Conservation (phyloP, 805 yeast genomes). For the Hagleromyces aurorensis region DNA sequence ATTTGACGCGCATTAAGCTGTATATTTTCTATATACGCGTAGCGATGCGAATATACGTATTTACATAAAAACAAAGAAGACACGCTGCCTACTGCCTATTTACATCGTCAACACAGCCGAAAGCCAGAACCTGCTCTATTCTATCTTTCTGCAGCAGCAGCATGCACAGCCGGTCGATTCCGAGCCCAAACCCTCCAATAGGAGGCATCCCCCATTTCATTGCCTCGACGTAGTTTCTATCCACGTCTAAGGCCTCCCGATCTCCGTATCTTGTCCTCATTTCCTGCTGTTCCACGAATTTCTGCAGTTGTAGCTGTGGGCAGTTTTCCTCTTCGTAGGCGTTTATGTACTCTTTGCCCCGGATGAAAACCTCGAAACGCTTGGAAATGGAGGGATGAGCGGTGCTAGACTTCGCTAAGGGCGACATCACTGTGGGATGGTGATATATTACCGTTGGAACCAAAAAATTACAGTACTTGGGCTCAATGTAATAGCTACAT, state of each 20-base stretch:
- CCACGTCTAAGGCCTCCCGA: conserved; percentile 56
- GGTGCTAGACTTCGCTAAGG: conserved; percentile 64
- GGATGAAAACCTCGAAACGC: conserved; percentile 78
- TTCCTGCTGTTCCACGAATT: conserved; percentile 53
- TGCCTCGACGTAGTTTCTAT: conserved; percentile 56
- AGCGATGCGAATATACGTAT: neutral
- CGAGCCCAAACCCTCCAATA: conserved; percentile 97
- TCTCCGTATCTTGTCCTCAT: conserved; percentile 44
- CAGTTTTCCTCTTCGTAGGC: conserved; percentile 96
- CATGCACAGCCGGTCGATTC: conserved; percentile 85
- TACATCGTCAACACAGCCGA: conserved; percentile 70
- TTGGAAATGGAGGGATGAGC: conserved; percentile 40
- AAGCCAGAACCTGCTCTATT: conserved; percentile 67
- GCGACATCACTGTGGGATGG: conserved; percentile 81
- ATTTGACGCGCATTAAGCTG: neutral
- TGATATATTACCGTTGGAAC: conserved; percentile 68
- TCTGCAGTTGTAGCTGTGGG: conserved; percentile 60
- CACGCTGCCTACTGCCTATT: conserved; percentile 41
- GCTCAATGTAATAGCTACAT: conserved; percentile 56
- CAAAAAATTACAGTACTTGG: conserved; percentile 37
- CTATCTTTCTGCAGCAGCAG: conserved; percentile 53
- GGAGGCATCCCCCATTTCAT: conserved; percentile 97
- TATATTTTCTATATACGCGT: conserved; percentile 1
- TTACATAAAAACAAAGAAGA: conserved; percentile 1
- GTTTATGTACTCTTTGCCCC: conserved; percentile 75